phyloP scores from a whole-genome alignment of 2,329 filamentous ascomycete genomes.

The Fusarium sp. region DNA sequence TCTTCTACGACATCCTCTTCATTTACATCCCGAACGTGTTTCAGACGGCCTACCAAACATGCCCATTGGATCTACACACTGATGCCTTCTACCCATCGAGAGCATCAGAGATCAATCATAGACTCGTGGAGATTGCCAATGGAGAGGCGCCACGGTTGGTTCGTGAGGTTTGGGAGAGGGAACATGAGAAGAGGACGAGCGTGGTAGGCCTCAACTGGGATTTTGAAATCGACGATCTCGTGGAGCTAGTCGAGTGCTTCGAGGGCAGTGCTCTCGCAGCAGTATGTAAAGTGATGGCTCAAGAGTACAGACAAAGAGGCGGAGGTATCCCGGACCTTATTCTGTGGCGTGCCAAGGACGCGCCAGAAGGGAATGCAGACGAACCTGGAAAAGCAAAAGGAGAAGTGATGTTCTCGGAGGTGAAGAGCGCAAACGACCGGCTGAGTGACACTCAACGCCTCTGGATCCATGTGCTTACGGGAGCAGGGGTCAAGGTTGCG shows the following conservation, averaged over 20 bases:
- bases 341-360: slow-evolving; percentile 75
- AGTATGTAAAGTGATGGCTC: slow-evolving; percentile 93
- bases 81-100: slow-evolving; percentile 91
- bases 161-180: slow-evolving; percentile 75
- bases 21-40: slow-evolving; percentile 96
- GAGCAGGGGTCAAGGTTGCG: slow-evolving; percentile 88
- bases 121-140: slow-evolving; percentile 89
- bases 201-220: slow-evolving; percentile 95
- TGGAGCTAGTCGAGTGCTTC: slow-evolving; percentile 85
- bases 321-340: slow-evolving; percentile 94
- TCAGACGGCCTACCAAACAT: slow-evolving; percentile 95
- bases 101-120: slow-evolving; percentile 90
- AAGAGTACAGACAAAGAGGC: slow-evolving; percentile 90
- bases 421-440: slow-evolving; percentile 90
- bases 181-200: slow-evolving; percentile 82
- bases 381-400: slow-evolving; percentile 58
- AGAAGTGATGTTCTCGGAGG: slow-evolving; percentile 83
- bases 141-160: slow-evolving; percentile 80
- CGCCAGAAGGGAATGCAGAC: slow-evolving; percentile 50
- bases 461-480: slow-evolving; percentile 94
- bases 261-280: slow-evolving; percentile 83
- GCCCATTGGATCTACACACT: slow-evolving; percentile 91
- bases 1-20: slow-evolving; percentile 95
- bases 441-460: slow-evolving; percentile 95
- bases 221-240: slow-evolving; percentile 82